Conservation (phyloP, 2,329 filamentous ascomycete genomes). For the Ceratocystis papillata region DNA sequence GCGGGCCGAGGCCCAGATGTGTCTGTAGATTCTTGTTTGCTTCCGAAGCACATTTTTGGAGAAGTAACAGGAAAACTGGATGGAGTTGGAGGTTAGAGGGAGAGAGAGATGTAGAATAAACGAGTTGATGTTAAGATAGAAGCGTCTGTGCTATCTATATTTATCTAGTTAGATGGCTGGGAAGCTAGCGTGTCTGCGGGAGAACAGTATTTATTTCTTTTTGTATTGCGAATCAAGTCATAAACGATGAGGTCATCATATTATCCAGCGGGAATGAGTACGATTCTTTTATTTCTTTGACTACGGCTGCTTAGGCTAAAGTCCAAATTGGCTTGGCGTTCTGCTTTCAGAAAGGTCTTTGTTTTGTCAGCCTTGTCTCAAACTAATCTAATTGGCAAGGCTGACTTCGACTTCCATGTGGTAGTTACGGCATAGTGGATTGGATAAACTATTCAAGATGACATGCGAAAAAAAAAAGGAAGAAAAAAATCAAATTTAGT, state of each 20-base stretch:
- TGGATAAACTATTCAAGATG: no score
- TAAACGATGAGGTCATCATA: not conserved
- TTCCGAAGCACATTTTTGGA: constrained; percentile 41
- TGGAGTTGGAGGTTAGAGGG: not conserved
- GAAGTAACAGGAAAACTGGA: not conserved
- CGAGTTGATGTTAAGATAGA: no score
- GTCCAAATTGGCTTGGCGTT: not conserved
- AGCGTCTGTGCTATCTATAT: no score
- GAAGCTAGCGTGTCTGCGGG: no score
- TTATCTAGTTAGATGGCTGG: no score
- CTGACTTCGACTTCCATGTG: not conserved
- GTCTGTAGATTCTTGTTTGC: constrained; percentile 34
- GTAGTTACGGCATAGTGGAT: no score
- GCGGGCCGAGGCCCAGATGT: constrained; percentile 29
- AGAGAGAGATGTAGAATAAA: no score
- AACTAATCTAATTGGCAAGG: not conserved
- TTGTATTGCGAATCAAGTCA: no score
- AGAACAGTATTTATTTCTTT: no score
- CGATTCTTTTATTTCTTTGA: not conserved
- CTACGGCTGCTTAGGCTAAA: not conserved
- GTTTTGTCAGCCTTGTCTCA: not conserved
- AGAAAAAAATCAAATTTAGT: not conserved
- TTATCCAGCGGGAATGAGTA: not conserved
- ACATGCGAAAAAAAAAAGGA: not conserved
- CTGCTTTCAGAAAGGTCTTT: not conserved